phyloP scores from a whole-genome alignment of 2,329 filamentous ascomycete species.

The Hypoxylon sp. region DNA sequence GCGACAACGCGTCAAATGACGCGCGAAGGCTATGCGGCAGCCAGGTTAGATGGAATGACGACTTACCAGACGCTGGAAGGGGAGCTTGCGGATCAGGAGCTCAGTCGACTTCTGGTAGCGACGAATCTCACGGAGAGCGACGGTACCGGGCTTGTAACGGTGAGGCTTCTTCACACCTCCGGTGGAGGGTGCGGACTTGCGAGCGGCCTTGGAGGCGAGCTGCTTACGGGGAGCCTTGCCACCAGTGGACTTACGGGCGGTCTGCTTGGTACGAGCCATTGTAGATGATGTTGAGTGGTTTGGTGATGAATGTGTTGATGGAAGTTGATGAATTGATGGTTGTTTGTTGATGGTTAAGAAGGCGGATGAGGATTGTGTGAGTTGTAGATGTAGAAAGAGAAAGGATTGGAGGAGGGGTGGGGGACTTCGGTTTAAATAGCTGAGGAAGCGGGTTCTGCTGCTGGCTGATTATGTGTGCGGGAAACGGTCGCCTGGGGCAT shows the following conservation, averaged over 20 bases:
- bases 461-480: slow-evolving; percentile 52
- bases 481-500: slow-evolving; percentile 20
- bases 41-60: background rate
- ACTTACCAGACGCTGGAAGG: slow-evolving; percentile 91
- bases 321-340: slow-evolving; percentile 47
- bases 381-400: slow-evolving; percentile 49
- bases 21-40: slow-evolving; percentile 3
- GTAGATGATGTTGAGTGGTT: slow-evolving; percentile 51
- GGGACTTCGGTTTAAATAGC: slow-evolving; percentile 52
- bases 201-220: slow-evolving; percentile 98
- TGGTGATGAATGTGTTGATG: slow-evolving; percentile 50
- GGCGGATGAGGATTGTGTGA: slow-evolving; percentile 45
- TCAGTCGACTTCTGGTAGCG: slow-evolving; percentile 98
- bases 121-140: slow-evolving; percentile 98
- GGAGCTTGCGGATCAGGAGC: slow-evolving; percentile 95
- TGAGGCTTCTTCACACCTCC: slow-evolving; percentile 98
- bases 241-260: slow-evolving; percentile 81
- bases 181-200: slow-evolving; percentile 97
- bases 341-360: slow-evolving; percentile 47
- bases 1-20: slow-evolving; percentile 6
- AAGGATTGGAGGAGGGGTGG: slow-evolving; percentile 48
- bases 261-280: slow-evolving; percentile 77
- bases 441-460: slow-evolving; percentile 38
- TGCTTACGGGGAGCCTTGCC: slow-evolving; percentile 91
- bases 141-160: slow-evolving; percentile 90